Percentiles rank a stretch among this genome's conserved stretches.
These are phyloP conservation scores for Hanseniaspora lindneri DNA, from an alignment of 805 yeast species.

Conservation along the genomic window DNA sequence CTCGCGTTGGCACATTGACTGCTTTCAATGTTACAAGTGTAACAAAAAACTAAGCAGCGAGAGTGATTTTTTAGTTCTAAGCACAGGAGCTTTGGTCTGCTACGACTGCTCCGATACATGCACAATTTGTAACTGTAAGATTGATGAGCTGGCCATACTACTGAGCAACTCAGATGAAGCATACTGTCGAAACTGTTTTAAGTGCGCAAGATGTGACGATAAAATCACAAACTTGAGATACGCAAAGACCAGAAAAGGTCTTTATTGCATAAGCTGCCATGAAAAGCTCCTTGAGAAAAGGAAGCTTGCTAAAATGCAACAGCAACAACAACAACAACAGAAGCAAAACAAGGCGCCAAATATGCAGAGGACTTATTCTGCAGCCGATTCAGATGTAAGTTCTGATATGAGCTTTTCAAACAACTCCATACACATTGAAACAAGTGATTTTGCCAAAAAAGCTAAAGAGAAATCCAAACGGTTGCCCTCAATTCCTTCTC, in stretches of 20 bases:
- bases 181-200: conserved; percentile 80
- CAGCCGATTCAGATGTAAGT: conserved; percentile 16
- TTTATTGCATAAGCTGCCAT: conserved; percentile 89
- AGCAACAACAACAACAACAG: conserved; percentile 16
- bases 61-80: conserved; percentile 80
- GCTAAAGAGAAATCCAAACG: conserved; percentile 4
- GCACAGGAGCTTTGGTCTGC: conserved; percentile 85
- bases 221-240: conserved; percentile 80
- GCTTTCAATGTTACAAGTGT: conserved; percentile 86
- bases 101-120: conserved; percentile 87
- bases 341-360: background rate
- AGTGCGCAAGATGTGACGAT: conserved; percentile 75
- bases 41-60: conserved; percentile 66
- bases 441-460: background rate
- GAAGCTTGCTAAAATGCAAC: conserved; percentile 43
- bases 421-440: background rate
- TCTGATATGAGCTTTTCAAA: conserved; percentile 14
- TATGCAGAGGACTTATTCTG: conserved; percentile 15
- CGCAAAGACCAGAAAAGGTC: conserved; percentile 84
- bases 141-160: conserved; percentile 77
- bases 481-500: background rate
- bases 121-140: conserved; percentile 69
- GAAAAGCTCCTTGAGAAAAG: conserved; percentile 67
- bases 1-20: conserved; percentile 80
- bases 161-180: conserved; percentile 84